These are phyloP conservation scores for Starmerella apis DNA, from an alignment of 805 yeast genomes.

Conservation along the genomic window DNA sequence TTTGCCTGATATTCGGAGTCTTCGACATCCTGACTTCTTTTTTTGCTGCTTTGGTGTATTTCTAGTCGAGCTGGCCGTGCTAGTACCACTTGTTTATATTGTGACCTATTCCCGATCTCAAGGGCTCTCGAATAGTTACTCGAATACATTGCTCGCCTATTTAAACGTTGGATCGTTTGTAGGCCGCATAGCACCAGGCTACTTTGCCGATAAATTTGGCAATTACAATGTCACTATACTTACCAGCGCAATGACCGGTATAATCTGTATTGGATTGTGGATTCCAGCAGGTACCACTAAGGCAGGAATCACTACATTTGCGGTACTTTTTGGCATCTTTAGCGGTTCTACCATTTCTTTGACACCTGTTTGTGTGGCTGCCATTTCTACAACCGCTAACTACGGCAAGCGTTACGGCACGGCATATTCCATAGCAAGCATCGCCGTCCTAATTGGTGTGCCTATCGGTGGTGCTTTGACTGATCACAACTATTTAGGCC, in stretches of 20 bases:
- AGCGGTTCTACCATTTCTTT: constrained; percentile 42
- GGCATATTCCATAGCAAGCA: constrained; percentile 41
- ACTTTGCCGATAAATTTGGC: constrained; percentile 46
- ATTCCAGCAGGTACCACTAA: constrained; percentile 41
- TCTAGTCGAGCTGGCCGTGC: constrained; percentile 43
- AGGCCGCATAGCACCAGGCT: constrained; percentile 51
- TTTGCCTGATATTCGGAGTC: constrained; percentile 28
- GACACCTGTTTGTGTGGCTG: constrained; percentile 60
- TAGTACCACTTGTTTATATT: constrained; percentile 45
- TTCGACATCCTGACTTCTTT: constrained; percentile 27
- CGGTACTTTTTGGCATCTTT: constrained; percentile 32
- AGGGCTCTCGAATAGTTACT: constrained; percentile 32
- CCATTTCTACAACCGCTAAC: constrained; percentile 50
- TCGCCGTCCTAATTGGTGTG: constrained; percentile 33
- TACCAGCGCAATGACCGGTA: constrained; percentile 38
- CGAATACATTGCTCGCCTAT: constrained; percentile 39
- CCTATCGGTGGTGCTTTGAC: constrained; percentile 34
- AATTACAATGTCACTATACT: constrained; percentile 46
- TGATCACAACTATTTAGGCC: constrained; percentile 28
- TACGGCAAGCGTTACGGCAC: constrained; percentile 66
- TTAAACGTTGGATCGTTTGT: constrained; percentile 42
- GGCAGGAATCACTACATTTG: constrained; percentile 47
- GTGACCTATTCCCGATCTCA: constrained; percentile 47
- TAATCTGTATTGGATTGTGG: constrained; percentile 45
- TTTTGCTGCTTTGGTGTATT: constrained; percentile 29